phyloP scores from a whole-genome alignment of 495 filamentous ascomycete genomes.

The Parachaetomium inaequale region DNA sequence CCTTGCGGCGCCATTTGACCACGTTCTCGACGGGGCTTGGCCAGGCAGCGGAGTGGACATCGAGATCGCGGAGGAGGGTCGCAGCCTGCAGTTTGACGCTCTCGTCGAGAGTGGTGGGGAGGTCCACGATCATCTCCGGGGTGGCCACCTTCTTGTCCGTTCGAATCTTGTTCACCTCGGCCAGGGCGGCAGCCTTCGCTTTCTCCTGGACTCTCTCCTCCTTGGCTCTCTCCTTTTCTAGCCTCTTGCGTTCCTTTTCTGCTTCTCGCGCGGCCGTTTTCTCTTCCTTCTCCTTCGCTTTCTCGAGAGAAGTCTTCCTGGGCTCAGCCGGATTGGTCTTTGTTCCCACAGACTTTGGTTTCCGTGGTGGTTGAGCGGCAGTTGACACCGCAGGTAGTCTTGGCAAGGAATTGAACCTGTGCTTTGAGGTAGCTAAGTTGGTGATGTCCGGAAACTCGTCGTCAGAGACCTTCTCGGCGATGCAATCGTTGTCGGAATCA shows the following conservation, averaged over 20 bases:
- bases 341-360: conserved; percentile 5
- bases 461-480: conserved; percentile 16
- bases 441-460: conserved; percentile 42
- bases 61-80: conserved; percentile 47
- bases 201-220: conserved; percentile 63
- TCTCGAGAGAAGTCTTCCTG: conserved; percentile 37
- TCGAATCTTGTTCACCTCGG: conserved; percentile 70
- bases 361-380: background rate
- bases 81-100: conserved; percentile 57
- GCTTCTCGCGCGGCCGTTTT: conserved; percentile 48
- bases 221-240: conserved; percentile 52
- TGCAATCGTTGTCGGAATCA: conserved; percentile 21
- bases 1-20: conserved; percentile 72
- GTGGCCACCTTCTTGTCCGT: conserved; percentile 73
- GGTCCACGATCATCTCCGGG: conserved; percentile 80
- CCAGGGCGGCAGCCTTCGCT: conserved; percentile 62
- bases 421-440: conserved; percentile 30
- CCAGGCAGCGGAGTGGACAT: conserved; percentile 42
- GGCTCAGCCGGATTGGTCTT: conserved; percentile 14
- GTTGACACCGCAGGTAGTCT: background rate
- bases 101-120: conserved; percentile 54
- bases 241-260: conserved; percentile 49
- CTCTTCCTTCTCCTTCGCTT: conserved; percentile 33
- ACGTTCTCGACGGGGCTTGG: conserved; percentile 53
- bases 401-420: conserved; percentile 4